phyloP scores from a whole-genome alignment of 176 grass and related monocot species.

The Cenchrus purpureus region DNA sequence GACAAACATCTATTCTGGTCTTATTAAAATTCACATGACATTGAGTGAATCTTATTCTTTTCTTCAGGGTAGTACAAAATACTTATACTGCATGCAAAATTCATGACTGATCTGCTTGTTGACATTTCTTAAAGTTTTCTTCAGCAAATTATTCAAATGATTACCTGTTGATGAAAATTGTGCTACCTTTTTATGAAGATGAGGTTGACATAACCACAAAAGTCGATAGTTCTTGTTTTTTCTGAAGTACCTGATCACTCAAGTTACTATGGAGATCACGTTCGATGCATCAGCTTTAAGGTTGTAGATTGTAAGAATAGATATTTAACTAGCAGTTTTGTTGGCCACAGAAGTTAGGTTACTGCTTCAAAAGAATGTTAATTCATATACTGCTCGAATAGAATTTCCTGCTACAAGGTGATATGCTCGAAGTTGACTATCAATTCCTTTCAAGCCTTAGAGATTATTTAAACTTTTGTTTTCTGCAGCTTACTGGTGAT shows the following conservation, averaged over 20 bases:
- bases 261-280: constrained; percentile 12
- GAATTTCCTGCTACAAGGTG: neutral
- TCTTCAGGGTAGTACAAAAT: too few species aligned
- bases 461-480: neutral
- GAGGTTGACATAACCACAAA: constrained; percentile 9
- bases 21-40: neutral
- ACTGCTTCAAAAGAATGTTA: neutral
- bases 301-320: constrained; percentile 6
- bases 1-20: neutral
- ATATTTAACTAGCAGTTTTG: neutral
- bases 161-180: neutral
- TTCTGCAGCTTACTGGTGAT: neutral
- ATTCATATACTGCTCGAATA: neutral
- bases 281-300: neutral
- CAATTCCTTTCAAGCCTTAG: neutral
- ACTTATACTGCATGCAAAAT: neutral
- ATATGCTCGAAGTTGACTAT: neutral
- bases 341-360: neutral
- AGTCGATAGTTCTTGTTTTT: neutral
- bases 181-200: constrained; percentile 12
- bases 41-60: neutral
- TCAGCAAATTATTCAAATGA: neutral
- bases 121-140: neutral
- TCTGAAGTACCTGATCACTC: neutral
- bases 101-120: neutral